Conservation (phyloP, 805 yeast genomes). For the Tetrapisispora taiwanensis region DNA sequence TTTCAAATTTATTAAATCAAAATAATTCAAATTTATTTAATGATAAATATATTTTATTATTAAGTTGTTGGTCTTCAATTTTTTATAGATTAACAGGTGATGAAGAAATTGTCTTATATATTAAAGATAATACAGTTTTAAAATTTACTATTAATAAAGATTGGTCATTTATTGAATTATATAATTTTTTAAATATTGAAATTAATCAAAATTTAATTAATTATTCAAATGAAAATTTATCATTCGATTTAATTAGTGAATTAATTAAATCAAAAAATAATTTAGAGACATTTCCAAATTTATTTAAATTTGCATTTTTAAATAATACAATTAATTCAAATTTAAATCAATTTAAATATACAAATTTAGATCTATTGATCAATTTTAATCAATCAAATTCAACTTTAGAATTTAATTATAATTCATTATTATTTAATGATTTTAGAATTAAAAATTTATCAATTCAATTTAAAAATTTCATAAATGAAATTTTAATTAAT, state of each 20-base stretch:
- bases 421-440: constrained; percentile 60
- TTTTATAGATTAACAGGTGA: constrained; percentile 82
- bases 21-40: constrained; percentile 4
- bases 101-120: constrained; percentile 78
- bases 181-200: constrained; percentile 32
- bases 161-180: constrained; percentile 44
- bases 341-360: constrained; percentile 25
- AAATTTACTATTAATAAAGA: constrained; percentile 51
- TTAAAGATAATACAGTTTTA: constrained; percentile 38
- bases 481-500: constrained; percentile 30
- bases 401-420: constrained; percentile 35
- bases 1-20: constrained; percentile 18
- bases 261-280: constrained; percentile 40
- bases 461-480: constrained; percentile 60
- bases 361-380: constrained; percentile 39
- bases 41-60: constrained; percentile 39
- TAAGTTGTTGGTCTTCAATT: constrained; percentile 60
- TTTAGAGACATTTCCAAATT: constrained; percentile 48
- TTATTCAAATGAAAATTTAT: constrained; percentile 24
- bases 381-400: constrained; percentile 8
- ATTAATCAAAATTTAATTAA: constrained; percentile 20
- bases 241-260: constrained; percentile 48
- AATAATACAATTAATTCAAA: constrained; percentile 33
- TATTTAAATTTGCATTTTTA: constrained; percentile 42
- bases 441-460: constrained; percentile 60